Conservation (phyloP, 345 rosid species). For the Zanthoxylum bungeanum region DNA sequence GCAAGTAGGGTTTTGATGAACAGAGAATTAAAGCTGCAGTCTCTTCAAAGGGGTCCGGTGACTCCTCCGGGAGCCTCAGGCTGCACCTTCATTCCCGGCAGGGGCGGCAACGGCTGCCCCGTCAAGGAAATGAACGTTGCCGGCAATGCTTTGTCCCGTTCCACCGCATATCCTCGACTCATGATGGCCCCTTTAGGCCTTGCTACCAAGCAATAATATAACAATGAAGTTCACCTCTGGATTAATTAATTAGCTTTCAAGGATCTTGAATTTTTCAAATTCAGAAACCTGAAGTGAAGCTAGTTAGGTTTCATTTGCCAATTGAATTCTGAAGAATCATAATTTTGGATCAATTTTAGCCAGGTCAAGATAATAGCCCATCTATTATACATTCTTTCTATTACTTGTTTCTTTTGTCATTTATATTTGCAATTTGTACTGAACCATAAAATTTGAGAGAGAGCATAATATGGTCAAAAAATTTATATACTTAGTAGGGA, state of each 20-base stretch:
- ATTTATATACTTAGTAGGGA: no score
- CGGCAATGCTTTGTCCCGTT: constrained; percentile 15
- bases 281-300: constrained; percentile 1
- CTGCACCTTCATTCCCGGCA: constrained; percentile 58
- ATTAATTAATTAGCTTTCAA: neutral
- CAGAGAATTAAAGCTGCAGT: no score
- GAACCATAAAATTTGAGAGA: no score
- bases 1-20: constrained; percentile 30
- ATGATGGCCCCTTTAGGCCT: constrained; percentile 24
- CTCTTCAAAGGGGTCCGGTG: constrained; percentile 41
- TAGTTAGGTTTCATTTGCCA: neutral
- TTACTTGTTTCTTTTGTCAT: neutral
- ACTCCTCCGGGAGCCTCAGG: constrained; percentile 44
- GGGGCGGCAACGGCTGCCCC: constrained; percentile 38
- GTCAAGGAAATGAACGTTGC: constrained; percentile 41
- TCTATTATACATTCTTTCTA: neutral
- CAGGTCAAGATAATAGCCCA: neutral
- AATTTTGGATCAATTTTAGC: neutral
- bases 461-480: no score
- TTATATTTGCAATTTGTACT: neutral
- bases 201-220: constrained; percentile 16
- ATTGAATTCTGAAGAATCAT: constrained; percentile 3
- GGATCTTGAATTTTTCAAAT: neutral
- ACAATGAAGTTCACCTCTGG: neutral
- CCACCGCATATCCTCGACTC: constrained; percentile 25